phyloP scores from a whole-genome alignment of 805 yeast species.

The Hemisphaericaspora nanyangensis region DNA sequence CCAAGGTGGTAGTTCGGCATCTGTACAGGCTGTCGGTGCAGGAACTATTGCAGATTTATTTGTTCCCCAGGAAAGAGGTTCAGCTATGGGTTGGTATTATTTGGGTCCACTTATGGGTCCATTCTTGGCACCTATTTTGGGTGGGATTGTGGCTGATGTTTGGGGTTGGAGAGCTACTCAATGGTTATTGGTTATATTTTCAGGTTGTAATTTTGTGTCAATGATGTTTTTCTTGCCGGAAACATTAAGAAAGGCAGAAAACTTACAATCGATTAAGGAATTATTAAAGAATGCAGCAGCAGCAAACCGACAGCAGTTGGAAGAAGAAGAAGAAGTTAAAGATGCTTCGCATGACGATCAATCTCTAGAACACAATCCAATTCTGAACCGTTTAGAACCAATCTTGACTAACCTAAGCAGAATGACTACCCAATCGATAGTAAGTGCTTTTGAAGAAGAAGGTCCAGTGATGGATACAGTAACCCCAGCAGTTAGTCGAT shows the following conservation, averaged over 20 bases:
- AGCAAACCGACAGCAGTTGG: slow-evolving; percentile 1
- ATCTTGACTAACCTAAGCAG: slow-evolving; percentile 23
- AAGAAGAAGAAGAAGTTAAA: slow-evolving; percentile 6
- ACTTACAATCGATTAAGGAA: slow-evolving; percentile 49
- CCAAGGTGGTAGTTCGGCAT: slow-evolving; percentile 77
- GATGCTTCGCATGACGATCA: background rate
- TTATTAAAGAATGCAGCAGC: slow-evolving; percentile 24
- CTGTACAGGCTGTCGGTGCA: slow-evolving; percentile 87
- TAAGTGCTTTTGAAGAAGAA: slow-evolving; percentile 15
- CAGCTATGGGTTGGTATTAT: slow-evolving; percentile 76
- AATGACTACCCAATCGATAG: background rate
- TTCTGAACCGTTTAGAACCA: background rate
- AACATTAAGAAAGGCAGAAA: slow-evolving; percentile 64
- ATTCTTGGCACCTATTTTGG: slow-evolving; percentile 69
- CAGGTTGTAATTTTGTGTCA: slow-evolving; percentile 49
- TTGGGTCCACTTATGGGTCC: slow-evolving; percentile 83
- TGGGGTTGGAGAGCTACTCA: slow-evolving; percentile 92
- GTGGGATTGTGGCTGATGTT: slow-evolving; percentile 65
- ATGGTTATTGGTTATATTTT: slow-evolving; percentile 72
- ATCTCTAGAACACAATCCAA: background rate
- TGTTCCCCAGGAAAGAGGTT: slow-evolving; percentile 64
- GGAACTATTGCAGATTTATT: slow-evolving; percentile 80
- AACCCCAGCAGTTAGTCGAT: slow-evolving; percentile 36
- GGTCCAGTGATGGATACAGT: slow-evolving; percentile 37
- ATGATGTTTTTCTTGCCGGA: slow-evolving; percentile 69